Percentiles rank a stretch among this genome's conserved stretches.
Evolutionary conservation across 2,329 filamentous ascomycete species (phyloP).

Genomic region (Fusarium chlamydosporum): DNA sequence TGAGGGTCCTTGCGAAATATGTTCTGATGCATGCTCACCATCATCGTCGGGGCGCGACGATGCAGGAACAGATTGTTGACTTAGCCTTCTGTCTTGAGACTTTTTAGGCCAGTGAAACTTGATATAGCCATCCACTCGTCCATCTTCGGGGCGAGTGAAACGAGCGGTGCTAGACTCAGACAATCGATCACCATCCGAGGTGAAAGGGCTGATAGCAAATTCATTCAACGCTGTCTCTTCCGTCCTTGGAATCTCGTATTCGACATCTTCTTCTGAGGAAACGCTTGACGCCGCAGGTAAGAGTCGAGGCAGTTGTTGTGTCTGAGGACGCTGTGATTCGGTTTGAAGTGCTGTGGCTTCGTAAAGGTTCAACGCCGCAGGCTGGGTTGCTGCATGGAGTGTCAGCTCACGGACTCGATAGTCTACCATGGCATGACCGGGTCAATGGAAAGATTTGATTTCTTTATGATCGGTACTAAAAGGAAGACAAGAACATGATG

Average conservation of each 20-base stretch:
- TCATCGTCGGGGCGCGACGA: constrained; percentile 21
- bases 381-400: constrained; percentile 47
- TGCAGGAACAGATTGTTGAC: constrained; percentile 30
- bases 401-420: constrained; percentile 51
- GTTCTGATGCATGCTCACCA: constrained; percentile 37
- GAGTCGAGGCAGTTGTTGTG: constrained; percentile 36
- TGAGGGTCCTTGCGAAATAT: constrained; percentile 20
- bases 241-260: constrained; percentile 23
- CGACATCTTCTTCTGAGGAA: constrained; percentile 16
- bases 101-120: constrained; percentile 56
- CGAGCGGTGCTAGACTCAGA: constrained; percentile 42
- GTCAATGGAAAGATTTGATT: constrained; percentile 34
- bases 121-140: constrained; percentile 57
- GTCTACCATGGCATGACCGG: constrained; percentile 49
- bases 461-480: constrained; percentile 31
- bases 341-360: constrained; percentile 33
- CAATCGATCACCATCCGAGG: constrained; percentile 52
- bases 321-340: constrained; percentile 21
- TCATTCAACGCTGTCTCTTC: constrained; percentile 20
- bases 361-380: constrained; percentile 38
- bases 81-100: constrained; percentile 25
- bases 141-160: constrained; percentile 53
- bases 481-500: constrained; percentile 36
- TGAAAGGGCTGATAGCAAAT: constrained; percentile 53
- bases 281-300: constrained; percentile 29